Evolutionary conservation across 805 yeast genomes (phyloP), one percentile per base, ranked within the genome.

Genomic region (Hanseniaspora jakobsenii): DNA sequence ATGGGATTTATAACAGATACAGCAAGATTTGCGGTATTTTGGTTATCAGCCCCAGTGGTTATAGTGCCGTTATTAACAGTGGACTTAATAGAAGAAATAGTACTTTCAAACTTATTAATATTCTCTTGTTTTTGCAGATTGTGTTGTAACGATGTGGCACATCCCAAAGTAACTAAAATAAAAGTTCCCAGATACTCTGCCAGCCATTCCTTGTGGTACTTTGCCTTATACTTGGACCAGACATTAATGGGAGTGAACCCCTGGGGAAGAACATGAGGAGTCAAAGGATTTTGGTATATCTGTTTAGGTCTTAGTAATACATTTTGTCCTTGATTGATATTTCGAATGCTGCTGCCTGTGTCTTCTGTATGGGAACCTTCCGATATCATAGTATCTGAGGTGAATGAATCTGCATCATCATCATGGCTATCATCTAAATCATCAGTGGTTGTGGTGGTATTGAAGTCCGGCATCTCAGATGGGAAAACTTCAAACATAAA

Each of bases 151-250:
- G 65, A 67, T 24, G 66, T 69, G 36, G 75, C 72, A 49, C 64
- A 67, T 50, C 78, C 78, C 36, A 66, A 62, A 46, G 65, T 49
- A 19, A 72, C 61, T 50, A 73, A 52, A 5, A 70, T 55, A 57
- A 70, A 53, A 2, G 73, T 67, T 17, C 77, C 78, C 42, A 71
- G 52, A 52, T 70, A 71, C 55, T 72, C 78, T 18, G 77, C 75
- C 28, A 71, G 49, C 37, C 67, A 66, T 49, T 71, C 75, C 50
- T 73, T 66, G 42, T 62, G 52, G 36, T 58, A 54, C 2, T 48
- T 38, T 46, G 63, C 61, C 42, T 65, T 62, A 9, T 64, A 47
- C 21, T 58, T 51, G 2, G 64, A 56, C 66, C 66, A 63, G 31
- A 40, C 53, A 41, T 59, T 55, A 38, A 61, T 60, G 9, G 65